Conservation (phyloP, 441 rosid species). For the Rhodomyrtus psidioides region DNA sequence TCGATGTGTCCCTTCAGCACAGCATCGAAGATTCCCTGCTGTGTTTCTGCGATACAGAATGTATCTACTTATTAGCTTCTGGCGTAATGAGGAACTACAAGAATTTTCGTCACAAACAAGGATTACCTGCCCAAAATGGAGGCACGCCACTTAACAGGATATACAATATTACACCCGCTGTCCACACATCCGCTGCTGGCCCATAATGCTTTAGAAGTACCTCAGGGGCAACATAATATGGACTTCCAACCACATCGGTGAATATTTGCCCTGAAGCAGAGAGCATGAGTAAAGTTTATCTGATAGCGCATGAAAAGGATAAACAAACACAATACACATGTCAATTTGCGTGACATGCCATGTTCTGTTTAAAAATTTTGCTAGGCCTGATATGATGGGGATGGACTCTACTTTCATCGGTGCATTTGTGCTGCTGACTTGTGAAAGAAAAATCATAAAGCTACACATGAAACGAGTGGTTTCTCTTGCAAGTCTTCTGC, state of each 20-base stretch:
- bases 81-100: background rate
- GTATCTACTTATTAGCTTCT: slow-evolving; percentile 6
- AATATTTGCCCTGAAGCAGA: slow-evolving; percentile 57
- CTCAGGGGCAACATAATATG: slow-evolving; percentile 97
- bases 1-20: slow-evolving; percentile 89
- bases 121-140: slow-evolving; percentile 95
- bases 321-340: no score
- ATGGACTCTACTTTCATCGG: background rate
- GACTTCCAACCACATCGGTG: slow-evolving; percentile 95
- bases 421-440: background rate
- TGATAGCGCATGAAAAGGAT: background rate
- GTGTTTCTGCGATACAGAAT: slow-evolving; percentile 57
- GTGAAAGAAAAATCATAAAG: background rate
- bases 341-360: background rate
- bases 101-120: background rate
- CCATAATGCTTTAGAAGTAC: slow-evolving; percentile 87
- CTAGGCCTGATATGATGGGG: background rate
- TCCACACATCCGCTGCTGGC: slow-evolving; percentile 98
- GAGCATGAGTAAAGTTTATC: background rate
- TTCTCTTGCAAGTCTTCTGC: background rate
- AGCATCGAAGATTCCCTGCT: slow-evolving; percentile 95
- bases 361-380: background rate
- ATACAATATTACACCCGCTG: slow-evolving; percentile 93
- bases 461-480: background rate
- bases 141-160: slow-evolving; percentile 95